Evolutionary conservation across 306 rosid species (phyloP).

Genomic region (Elaeagnus macrophylla): DNA sequence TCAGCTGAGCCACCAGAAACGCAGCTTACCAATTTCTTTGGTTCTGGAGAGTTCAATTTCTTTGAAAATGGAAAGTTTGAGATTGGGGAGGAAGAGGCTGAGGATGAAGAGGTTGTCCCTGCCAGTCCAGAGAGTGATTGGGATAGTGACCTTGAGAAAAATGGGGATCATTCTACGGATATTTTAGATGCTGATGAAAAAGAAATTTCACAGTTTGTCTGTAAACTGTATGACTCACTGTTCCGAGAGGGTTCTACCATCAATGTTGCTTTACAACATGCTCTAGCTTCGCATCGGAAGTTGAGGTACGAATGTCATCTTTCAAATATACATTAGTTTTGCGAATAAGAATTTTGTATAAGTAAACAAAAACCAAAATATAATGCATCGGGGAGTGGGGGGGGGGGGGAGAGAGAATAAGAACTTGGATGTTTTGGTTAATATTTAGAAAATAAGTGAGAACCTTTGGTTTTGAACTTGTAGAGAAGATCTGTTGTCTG

Average conservation of each 20-base stretch:
- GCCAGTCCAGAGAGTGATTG: constrained; percentile 84
- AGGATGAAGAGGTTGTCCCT: constrained; percentile 55
- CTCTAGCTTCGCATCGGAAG: constrained; percentile 72
- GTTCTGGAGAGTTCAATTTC: constrained; percentile 43
- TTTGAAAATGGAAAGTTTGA: constrained; percentile 80
- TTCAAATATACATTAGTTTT: constrained; percentile 42
- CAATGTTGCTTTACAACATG: constrained; percentile 67
- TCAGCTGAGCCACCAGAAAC: constrained; percentile 69
- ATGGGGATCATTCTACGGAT: constrained; percentile 25
- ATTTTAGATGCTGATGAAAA: constrained; percentile 75
- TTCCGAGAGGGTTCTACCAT: constrained; percentile 63
- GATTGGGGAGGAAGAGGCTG: constrained; percentile 92
- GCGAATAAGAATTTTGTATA: constrained; percentile 17
- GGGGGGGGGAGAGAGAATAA: neutral
- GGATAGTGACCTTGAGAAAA: constrained; percentile 80
- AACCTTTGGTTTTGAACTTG: constrained; percentile 46
- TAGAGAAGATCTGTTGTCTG: neutral
- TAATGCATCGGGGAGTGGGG: neutral
- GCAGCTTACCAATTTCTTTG: constrained; percentile 40
- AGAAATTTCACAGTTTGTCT: constrained; percentile 70
- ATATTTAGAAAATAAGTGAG: constrained; percentile 19
- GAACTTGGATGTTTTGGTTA: neutral
- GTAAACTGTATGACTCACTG: constrained; percentile 69
- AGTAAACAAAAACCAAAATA: neutral
- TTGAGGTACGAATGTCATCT: constrained; percentile 83